Conservation (phyloP, 1,284 basidiomycete genomes). For the Pseudozyma pruni region DNA sequence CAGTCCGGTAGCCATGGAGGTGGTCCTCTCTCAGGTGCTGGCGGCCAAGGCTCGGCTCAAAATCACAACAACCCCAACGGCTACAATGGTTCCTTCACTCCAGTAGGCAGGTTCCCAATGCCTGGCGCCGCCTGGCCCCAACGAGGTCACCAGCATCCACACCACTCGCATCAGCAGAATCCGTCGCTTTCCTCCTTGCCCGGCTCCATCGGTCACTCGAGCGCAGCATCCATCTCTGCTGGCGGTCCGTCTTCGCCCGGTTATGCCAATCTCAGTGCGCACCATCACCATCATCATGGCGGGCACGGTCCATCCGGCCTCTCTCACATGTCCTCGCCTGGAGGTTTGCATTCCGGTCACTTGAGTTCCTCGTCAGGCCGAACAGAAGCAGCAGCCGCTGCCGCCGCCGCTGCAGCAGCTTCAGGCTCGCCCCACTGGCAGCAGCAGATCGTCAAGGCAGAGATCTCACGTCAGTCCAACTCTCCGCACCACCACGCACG, state of each 20-base stretch:
- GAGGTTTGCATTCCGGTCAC: conserved; percentile 47
- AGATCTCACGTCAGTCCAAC: conserved; percentile 71
- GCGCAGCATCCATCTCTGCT: conserved; percentile 38
- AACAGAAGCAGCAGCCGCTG: conserved; percentile 29
- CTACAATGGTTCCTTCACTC: conserved; percentile 45
- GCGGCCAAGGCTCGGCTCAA: conserved; percentile 26
- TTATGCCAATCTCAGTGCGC: conserved; percentile 38
- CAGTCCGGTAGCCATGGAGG: conserved; percentile 42
- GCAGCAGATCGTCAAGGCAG: conserved; percentile 63
- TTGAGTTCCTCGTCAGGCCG: conserved; percentile 33
- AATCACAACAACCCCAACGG: conserved; percentile 28
- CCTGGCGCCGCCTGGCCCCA: conserved; percentile 43
- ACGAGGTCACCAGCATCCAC: conserved; percentile 42
- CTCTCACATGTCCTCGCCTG: conserved; percentile 53
- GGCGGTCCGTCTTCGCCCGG: conserved; percentile 58
- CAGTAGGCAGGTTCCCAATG: conserved; percentile 49
- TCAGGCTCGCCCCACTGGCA: conserved; percentile 62
- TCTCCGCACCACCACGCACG: conserved; percentile 73
- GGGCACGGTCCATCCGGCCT: conserved; percentile 51
- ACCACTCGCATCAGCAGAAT: conserved; percentile 59
- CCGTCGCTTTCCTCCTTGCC: conserved; percentile 62
- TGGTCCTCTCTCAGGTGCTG: conserved; percentile 41
- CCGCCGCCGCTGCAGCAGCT: conserved; percentile 37
- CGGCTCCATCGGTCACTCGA: conserved; percentile 50
- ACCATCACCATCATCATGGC: conserved; percentile 55